phyloP scores from a whole-genome alignment of 2,329 filamentous ascomycete genomes.

The Microdochium bolleyi region DNA sequence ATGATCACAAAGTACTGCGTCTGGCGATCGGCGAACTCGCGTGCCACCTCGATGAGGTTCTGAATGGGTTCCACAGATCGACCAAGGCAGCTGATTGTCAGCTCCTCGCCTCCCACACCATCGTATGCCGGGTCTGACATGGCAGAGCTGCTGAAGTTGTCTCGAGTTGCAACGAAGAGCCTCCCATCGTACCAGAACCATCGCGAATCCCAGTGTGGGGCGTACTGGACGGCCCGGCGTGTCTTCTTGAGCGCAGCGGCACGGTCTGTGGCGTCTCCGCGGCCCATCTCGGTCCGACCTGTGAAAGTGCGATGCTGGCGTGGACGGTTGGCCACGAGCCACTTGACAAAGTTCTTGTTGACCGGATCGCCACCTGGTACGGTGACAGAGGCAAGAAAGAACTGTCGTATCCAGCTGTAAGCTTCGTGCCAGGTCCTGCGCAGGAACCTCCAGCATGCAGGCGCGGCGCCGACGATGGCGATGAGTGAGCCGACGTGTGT shows the following conservation, averaged over 20 bases:
- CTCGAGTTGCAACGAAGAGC: slow-evolving; percentile 35
- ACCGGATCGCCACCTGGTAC: slow-evolving; percentile 35
- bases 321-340: slow-evolving; percentile 30
- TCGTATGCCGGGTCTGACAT: slow-evolving; percentile 34
- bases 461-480: slow-evolving; percentile 32
- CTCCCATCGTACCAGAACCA: slow-evolving; percentile 42
- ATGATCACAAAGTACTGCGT: slow-evolving; percentile 42
- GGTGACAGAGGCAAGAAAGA: slow-evolving; percentile 34
- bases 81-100: slow-evolving; percentile 40
- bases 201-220: slow-evolving; percentile 32
- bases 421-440: slow-evolving; percentile 25
- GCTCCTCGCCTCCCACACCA: slow-evolving; percentile 35
- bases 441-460: slow-evolving; percentile 29
- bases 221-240: slow-evolving; percentile 30
- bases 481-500: slow-evolving; percentile 35
- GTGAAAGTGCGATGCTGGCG: slow-evolving; percentile 31
- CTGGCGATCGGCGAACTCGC: slow-evolving; percentile 37
- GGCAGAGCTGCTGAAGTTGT: slow-evolving; percentile 24
- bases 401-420: slow-evolving; percentile 29
- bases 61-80: slow-evolving; percentile 41
- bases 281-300: slow-evolving; percentile 29
- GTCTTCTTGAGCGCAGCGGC: slow-evolving; percentile 32
- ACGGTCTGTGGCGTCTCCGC: slow-evolving; percentile 22
- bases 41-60: slow-evolving; percentile 33
- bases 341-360: slow-evolving; percentile 34